Evolutionary conservation across 2,329 filamentous ascomycete genomes (phyloP).

Genomic region (Fusarium goolgardi): DNA sequence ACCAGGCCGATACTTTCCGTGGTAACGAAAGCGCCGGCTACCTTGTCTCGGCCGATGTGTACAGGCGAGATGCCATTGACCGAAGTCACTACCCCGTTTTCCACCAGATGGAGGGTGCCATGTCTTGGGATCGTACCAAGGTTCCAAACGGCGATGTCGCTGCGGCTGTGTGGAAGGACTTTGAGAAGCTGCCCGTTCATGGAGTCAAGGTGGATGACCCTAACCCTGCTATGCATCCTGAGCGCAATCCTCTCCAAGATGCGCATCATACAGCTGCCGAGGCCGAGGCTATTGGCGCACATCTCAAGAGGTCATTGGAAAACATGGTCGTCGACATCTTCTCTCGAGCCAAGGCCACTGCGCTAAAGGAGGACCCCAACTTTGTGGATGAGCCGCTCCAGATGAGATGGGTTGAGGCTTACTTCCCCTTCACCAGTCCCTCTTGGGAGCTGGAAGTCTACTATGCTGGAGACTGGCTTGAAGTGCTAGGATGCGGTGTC

Average conservation of each 20-base stretch:
- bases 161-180: slow-evolving; percentile 74
- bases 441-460: slow-evolving; percentile 97
- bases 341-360: slow-evolving; percentile 76
- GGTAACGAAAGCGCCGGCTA: slow-evolving; percentile 80
- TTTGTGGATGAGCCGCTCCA: slow-evolving; percentile 77
- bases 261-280: slow-evolving; percentile 78
- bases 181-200: slow-evolving; percentile 78
- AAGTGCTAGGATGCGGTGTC: slow-evolving; percentile 93
- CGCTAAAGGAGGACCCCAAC: slow-evolving; percentile 62
- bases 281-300: slow-evolving; percentile 82
- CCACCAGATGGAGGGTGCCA: slow-evolving; percentile 97
- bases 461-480: slow-evolving; percentile 95
- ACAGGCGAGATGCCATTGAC: slow-evolving; percentile 94
- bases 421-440: slow-evolving; percentile 96
- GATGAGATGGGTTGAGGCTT: slow-evolving; percentile 95
- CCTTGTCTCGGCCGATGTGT: slow-evolving; percentile 93
- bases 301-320: slow-evolving; percentile 91
- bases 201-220: slow-evolving; percentile 83
- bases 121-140: slow-evolving; percentile 82
- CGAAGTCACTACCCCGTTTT: slow-evolving; percentile 96
- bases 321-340: slow-evolving; percentile 92
- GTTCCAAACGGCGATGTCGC: slow-evolving; percentile 69
- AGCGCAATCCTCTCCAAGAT: slow-evolving; percentile 85
- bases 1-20: slow-evolving; percentile 86
- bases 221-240: slow-evolving; percentile 79